Conservation (phyloP, 202 grass and related monocot species). For the Musa balbisiana region DNA sequence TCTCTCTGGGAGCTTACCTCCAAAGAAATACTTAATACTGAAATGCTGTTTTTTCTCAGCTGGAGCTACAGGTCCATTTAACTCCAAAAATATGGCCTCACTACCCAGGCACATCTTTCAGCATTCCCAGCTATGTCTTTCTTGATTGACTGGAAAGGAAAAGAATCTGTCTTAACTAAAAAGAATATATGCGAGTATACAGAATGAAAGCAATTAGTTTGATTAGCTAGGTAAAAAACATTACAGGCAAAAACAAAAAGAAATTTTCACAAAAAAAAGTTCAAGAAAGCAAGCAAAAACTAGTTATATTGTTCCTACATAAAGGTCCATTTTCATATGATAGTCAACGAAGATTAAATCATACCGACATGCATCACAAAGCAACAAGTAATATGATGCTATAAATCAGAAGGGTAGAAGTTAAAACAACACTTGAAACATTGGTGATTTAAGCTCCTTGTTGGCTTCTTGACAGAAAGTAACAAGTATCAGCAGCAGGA, state of each 20-base stretch:
- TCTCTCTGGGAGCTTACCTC: constrained; percentile 8
- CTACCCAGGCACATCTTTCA: constrained; percentile 82
- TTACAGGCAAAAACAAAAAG: not conserved
- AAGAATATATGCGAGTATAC: not conserved
- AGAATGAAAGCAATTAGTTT: not conserved
- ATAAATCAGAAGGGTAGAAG: not conserved
- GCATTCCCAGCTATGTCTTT: constrained; percentile 52
- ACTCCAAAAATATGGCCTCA: constrained; percentile 26
- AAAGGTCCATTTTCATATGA: not conserved
- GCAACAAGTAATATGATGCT: not conserved
- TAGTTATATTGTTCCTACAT: not conserved
- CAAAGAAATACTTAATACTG: not conserved
- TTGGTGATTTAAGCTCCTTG: not conserved
- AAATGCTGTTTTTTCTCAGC: constrained; percentile 6
- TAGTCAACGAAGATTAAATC: not conserved
- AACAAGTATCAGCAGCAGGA: not conserved
- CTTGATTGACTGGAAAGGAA: constrained; percentile 1
- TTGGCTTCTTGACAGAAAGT: not conserved
- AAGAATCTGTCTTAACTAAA: not conserved
- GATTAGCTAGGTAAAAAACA: not conserved
- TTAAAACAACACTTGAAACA: not conserved
- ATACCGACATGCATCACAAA: not conserved
- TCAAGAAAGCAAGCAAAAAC: too few relatives aligned
- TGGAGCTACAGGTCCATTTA: constrained; percentile 12
- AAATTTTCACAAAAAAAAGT: not conserved